phyloP scores from a whole-genome alignment of 768 basidiomycete species.

The Royoungia palumana region DNA sequence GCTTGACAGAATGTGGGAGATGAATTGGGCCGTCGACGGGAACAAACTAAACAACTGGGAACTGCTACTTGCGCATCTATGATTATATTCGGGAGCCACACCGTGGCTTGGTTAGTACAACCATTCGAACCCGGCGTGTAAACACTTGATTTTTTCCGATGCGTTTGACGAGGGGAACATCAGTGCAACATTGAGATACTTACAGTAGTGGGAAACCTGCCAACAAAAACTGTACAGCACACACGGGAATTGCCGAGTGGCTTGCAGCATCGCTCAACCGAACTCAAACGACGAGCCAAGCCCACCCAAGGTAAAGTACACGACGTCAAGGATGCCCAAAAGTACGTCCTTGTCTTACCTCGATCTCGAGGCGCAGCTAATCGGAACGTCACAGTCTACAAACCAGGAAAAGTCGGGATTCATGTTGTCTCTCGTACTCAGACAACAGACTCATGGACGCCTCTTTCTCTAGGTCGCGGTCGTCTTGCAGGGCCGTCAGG shows the following conservation, averaged over 20 bases:
- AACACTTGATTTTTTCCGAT: too few relatives aligned
- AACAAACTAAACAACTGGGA: too few relatives aligned
- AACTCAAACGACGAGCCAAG: slow-evolving; percentile 17
- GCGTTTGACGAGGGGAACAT: too few relatives aligned
- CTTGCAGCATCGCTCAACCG: slow-evolving; percentile 15
- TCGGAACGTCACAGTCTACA: slow-evolving; percentile 62
- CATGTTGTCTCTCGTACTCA: not conserved
- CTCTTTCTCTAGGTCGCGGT: slow-evolving; percentile 74
- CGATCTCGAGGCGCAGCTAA: slow-evolving; percentile 10
- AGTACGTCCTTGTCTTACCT: slow-evolving; percentile 21
- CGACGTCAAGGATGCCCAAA: slow-evolving; percentile 42
- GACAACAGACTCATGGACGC: slow-evolving; percentile 4
- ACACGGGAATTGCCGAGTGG: slow-evolving; percentile 35
- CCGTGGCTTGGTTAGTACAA: too few relatives aligned
- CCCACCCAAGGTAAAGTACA: slow-evolving; percentile 13
- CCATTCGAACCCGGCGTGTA: too few relatives aligned
- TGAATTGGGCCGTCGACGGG: too few relatives aligned
- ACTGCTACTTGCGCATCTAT: too few relatives aligned
- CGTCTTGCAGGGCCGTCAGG: slow-evolving; percentile 98
- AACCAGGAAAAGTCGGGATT: slow-evolving; percentile 79
- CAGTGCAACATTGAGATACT: too few relatives aligned
- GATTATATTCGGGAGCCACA: too few relatives aligned
- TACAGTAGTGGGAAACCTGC: too few relatives aligned
- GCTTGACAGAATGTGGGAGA: too few relatives aligned
- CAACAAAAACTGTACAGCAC: slow-evolving; percentile 29